Base-by-base conservation (phyloP, 768 basidiomycete species). In the Lepiota brunneoincarnata region DNA sequence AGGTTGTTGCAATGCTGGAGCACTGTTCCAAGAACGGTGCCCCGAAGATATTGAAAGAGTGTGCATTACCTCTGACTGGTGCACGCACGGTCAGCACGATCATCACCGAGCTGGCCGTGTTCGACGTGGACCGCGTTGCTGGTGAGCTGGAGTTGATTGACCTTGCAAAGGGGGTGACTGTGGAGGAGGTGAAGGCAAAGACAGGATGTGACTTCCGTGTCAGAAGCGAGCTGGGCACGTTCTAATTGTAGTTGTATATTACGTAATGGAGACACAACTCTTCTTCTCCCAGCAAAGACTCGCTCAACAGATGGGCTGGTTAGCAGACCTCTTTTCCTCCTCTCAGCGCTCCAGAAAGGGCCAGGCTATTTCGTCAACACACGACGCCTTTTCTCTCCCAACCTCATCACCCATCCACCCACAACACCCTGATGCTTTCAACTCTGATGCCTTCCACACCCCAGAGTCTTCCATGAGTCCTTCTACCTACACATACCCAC, bases 51-150 rank as follows among this genome's bases (percentile, higher is more conserved):
- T 76, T 96, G 58, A 76, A 83, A 62, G 71, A 87, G 63, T 97
- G 95, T 63, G 72, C 75, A 2, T 81, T 98, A 42, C 95, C 95
- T 14, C 75, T 95, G 41, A 98, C 95, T 0, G 95, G 95, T 14
- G 91, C 91, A 17, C 77, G 87, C 36, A 80, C 89, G 26, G 91
- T 97, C 56, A 93, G 91, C 73, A 85, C 85, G 56, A 94, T 98
- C 64, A 85, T 98, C 71, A 97, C 95, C 1, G 95, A 98, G 64
- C 81, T 97, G 18, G 88, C 84, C 15, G 93, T 93, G 26, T 98
- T 98, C 69, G 79, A 89, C 43, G 91, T 97, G 35, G 89, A 98
- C 70, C 78, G 93, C 41, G 71, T 71, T 47, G 81, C 76, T 39
- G 91, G 93, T 14, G 76, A 75, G 60, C 74, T 98, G 69, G 81